Conservation (phyloP, 768 basidiomycete species). For the Leccinellum albellum region DNA sequence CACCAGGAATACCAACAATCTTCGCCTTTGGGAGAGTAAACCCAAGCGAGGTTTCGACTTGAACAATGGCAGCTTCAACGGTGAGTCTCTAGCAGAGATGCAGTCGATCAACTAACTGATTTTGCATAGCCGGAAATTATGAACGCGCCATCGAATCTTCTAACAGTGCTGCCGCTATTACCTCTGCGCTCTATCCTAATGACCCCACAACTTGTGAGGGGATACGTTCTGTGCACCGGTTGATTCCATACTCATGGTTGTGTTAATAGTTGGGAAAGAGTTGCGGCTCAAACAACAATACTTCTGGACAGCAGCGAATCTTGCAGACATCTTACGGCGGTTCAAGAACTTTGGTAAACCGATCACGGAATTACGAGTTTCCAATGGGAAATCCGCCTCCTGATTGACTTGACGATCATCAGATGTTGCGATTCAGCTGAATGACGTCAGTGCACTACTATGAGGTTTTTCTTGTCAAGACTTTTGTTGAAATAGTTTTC, state of each 20-base stretch:
- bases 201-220: constrained; percentile 71
- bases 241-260: neutral
- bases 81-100: constrained; percentile 31
- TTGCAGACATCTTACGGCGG: constrained; percentile 85
- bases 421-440: constrained; percentile 94
- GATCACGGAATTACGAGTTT: constrained; percentile 61
- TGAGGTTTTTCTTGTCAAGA: neutral
- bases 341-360: constrained; percentile 88
- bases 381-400: neutral
- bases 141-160: constrained; percentile 84
- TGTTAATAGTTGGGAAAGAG: constrained; percentile 69
- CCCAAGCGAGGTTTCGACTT: constrained; percentile 90
- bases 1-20: constrained; percentile 86
- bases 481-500: constrained; percentile 1
- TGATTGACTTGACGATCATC: constrained; percentile 3
- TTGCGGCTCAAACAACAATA: constrained; percentile 94
- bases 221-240: neutral
- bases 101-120: neutral
- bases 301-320: constrained; percentile 88
- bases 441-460: constrained; percentile 55
- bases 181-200: constrained; percentile 93
- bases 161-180: constrained; percentile 90
- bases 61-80: constrained; percentile 95
- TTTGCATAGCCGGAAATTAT: constrained; percentile 77
- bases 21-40: constrained; percentile 80